These are phyloP conservation scores for Aspergillus pseudotamarii DNA, from an alignment of 2,329 filamentous ascomycete species.

Conservation along the genomic window DNA sequence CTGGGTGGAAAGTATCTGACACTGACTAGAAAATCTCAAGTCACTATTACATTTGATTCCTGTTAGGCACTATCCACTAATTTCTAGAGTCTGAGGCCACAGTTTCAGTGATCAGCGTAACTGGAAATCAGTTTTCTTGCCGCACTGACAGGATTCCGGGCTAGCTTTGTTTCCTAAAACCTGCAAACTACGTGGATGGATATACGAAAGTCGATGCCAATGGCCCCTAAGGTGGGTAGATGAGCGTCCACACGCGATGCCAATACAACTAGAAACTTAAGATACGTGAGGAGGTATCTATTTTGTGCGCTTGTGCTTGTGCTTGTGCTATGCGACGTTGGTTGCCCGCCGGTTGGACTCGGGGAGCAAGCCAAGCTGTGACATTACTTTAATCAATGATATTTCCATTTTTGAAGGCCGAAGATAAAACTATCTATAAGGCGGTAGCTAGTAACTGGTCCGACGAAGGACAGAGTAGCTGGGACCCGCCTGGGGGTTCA, in stretches of 20 bases:
- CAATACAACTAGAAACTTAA: neutral
- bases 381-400: too few species aligned
- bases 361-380: neutral
- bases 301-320: neutral
- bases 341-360: too few species aligned
- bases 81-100: neutral
- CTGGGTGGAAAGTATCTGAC: neutral
- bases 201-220: neutral
- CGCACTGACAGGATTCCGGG: neutral
- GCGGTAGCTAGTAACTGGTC: neutral
- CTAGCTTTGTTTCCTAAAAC: neutral
- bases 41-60: neutral
- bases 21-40: neutral
- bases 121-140: neutral
- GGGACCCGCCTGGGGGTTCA: too few species aligned
- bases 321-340: neutral
- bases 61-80: neutral
- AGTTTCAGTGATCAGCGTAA: too few species aligned
- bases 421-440: too few species aligned
- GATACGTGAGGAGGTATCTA: neutral
- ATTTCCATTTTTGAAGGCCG: too few species aligned
- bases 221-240: neutral
- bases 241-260: neutral
- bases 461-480: neutral
- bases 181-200: neutral